Base-by-base conservation (phyloP, 805 yeast species). In the Cyberlindnera americana region DNA sequence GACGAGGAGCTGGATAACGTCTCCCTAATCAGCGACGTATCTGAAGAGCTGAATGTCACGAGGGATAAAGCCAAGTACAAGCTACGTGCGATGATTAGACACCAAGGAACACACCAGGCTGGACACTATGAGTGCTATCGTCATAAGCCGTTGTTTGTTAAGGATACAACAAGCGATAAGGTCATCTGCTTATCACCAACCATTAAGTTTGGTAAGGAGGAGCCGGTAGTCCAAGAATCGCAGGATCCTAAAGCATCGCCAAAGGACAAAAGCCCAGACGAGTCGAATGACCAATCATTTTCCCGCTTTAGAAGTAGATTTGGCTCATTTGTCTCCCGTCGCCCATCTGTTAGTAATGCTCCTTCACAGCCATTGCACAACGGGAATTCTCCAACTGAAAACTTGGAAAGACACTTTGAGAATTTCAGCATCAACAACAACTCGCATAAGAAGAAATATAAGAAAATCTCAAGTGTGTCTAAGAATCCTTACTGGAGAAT, bases 61-160 rank as follows among this genome's bases (percentile, higher is more conserved):
- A 65, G 46, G 24, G 43, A 37, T 42, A 61, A 46, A 52, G 62
- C 63, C 44, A 70, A 65, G 29, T 89, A 86, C 58, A 66, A 67
- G 44, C 67, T 93, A 26, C 75, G 72, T 46, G 83, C 96, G 0
- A 66, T 87, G 46, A 78, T 93, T 15, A 74, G 89, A 48, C 98
- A 93, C 58, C 77, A 81, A 33, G 99, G 99, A 0, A 79, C 91
- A 1, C 97, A 90, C 60, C 73, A 80, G 16, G 75, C 78, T 31
- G 98, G 98, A 1, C 98, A 90, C 56, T 90, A 89, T 57, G 95
- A 90, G 53, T 86, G 96, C 52, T 87, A 78, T 57, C 80, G 84
- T 46, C 78, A 78, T 34, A 90, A 89, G 56, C 91, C 93, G 3
- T 58, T 72, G 4, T 72, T 70, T 40, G 52, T 59, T 17, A 62